Conservation (phyloP, 371 early-diverging fungal genomes). For the Mortierella sp. region DNA sequence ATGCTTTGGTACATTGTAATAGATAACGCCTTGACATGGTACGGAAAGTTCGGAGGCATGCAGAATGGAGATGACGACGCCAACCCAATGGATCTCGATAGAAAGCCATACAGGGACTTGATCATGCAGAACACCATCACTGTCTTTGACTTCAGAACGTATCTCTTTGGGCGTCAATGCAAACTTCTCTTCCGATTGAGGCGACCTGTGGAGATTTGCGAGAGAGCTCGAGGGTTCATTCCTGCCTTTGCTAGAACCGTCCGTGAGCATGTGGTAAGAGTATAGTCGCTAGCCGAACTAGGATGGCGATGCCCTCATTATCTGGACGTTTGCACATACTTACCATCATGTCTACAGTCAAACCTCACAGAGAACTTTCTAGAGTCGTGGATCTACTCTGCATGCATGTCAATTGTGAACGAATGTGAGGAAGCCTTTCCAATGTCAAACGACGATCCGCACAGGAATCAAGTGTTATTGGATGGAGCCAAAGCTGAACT, state of each 20-base stretch:
- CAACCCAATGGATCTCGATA: slow-evolving; percentile 79
- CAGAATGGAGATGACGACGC: slow-evolving; percentile 86
- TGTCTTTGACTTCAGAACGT: slow-evolving; percentile 94
- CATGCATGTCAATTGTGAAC: slow-evolving; percentile 79
- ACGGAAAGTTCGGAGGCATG: slow-evolving; percentile 89
- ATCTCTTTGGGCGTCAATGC: slow-evolving; percentile 91
- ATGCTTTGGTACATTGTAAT: slow-evolving; percentile 6
- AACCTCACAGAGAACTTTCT: slow-evolving; percentile 68
- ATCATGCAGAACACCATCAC: slow-evolving; percentile 91
- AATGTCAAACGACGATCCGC: slow-evolving; percentile 55
- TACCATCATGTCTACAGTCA: slow-evolving; percentile 36
- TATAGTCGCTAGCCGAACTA: too few relatives aligned
- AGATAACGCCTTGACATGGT: slow-evolving; percentile 90
- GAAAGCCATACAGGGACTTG: slow-evolving; percentile 86
- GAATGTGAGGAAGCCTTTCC: slow-evolving; percentile 80
- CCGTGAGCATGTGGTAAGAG: slow-evolving; percentile 72
- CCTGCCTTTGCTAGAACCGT: slow-evolving; percentile 77
- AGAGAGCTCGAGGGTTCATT: slow-evolving; percentile 79
- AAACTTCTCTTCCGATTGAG: slow-evolving; percentile 77
- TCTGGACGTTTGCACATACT: too few relatives aligned
- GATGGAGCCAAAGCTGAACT: slow-evolving; percentile 83
- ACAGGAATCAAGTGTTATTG: slow-evolving; percentile 59
- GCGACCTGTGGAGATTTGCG: slow-evolving; percentile 74
- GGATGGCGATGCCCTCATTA: too few relatives aligned
- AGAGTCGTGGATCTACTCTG: slow-evolving; percentile 84